Evolutionary conservation across 305 asterid genomes (phyloP).

Genomic region (Ilex paraguariensis): DNA sequence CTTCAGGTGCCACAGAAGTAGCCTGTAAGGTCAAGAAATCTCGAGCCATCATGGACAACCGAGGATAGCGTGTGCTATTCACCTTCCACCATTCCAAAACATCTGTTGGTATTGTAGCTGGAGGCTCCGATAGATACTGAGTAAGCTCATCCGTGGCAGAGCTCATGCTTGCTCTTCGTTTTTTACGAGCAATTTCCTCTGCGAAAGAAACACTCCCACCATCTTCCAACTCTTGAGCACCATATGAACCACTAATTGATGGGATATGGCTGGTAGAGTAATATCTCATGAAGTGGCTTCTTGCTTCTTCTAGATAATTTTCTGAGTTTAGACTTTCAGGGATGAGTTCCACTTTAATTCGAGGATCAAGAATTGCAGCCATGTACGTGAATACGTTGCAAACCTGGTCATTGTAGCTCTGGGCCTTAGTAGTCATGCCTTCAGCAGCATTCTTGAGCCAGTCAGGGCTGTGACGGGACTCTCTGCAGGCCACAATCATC

Average conservation of each 20-base stretch:
- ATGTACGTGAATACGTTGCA: conserved; percentile 76
- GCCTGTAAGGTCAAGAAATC: conserved; percentile 84
- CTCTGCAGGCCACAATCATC: conserved; percentile 64
- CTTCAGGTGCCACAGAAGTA: conserved; percentile 66
- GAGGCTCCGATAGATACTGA: conserved; percentile 83
- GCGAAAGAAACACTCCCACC: conserved; percentile 75
- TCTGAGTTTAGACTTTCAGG: conserved; percentile 76
- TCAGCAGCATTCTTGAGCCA: conserved; percentile 86
- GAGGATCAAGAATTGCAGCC: conserved; percentile 90
- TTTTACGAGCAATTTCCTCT: conserved; percentile 97
- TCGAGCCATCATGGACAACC: conserved; percentile 84
- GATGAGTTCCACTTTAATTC: conserved; percentile 85
- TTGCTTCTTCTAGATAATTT: conserved; percentile 69
- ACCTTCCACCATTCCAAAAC: conserved; percentile 96
- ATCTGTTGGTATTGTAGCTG: conserved; percentile 77
- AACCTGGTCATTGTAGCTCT: conserved; percentile 57
- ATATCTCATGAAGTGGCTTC: conserved; percentile 65
- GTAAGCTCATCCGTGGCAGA: conserved; percentile 80
- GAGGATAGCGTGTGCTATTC: conserved; percentile 73
- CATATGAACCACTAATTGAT: conserved; percentile 45
- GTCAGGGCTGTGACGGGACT: conserved; percentile 78
- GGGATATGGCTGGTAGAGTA: conserved; percentile 59
- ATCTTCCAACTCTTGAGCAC: conserved; percentile 51
- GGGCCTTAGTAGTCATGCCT: conserved; percentile 66
- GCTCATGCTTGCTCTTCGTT: conserved; percentile 66